Conservation (phyloP, 1,284 basidiomycete species). For the Trichosporon ovoides region DNA sequence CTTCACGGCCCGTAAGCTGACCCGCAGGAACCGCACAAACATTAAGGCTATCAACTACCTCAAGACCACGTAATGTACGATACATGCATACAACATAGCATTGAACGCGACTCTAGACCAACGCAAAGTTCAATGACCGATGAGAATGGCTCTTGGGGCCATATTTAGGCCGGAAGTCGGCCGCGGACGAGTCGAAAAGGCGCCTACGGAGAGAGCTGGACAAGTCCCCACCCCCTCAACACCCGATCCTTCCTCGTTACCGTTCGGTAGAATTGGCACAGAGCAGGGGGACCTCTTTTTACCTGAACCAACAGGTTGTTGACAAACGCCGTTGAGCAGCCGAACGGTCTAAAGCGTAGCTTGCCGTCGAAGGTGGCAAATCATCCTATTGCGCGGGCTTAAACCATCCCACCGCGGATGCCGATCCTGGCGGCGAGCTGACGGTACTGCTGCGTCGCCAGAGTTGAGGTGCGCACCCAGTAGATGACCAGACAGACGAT, state of each 20-base stretch:
- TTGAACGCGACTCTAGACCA: not conserved
- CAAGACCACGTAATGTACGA: conserved; percentile 32
- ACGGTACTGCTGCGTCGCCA: conserved; percentile 67
- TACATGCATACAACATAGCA: conserved; percentile 26
- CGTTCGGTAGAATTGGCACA: no score
- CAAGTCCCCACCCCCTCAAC: no score
- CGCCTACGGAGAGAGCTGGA: no score
- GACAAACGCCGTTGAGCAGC: no score
- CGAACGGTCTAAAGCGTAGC: no score
- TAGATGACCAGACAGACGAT: conserved; percentile 61
- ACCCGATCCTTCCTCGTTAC: no score
- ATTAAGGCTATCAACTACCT: conserved; percentile 47
- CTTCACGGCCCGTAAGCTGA: not conserved
- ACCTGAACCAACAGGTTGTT: no score
- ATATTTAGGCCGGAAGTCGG: no score
- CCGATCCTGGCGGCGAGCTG: conserved; percentile 74
- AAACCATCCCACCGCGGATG: conserved; percentile 31
- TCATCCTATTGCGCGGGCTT: not conserved
- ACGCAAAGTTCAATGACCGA: not conserved
- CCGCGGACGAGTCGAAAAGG: no score
- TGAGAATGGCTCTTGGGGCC: no score
- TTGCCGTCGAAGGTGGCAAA: no score
- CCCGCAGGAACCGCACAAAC: conserved; percentile 37
- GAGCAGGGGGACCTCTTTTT: no score
- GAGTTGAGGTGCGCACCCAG: conserved; percentile 61